These are phyloP conservation scores for Dioscorea dumetorum DNA, from an alignment of 106 monocot species.

Conservation along the genomic window DNA sequence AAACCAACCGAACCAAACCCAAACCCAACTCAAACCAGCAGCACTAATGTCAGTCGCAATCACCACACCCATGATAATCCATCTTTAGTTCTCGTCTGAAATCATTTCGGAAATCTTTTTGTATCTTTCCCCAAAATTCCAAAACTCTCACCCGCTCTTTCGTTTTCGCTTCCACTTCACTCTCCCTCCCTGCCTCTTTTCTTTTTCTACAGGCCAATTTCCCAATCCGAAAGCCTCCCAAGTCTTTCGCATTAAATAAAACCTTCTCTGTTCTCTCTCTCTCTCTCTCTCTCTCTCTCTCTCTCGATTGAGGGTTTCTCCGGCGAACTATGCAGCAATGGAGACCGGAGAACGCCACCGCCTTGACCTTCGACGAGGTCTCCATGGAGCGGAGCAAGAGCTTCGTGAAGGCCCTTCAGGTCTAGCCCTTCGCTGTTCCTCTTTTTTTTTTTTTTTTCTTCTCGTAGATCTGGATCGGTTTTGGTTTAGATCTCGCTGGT, in stretches of 20 bases:
- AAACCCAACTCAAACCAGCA: too few species aligned
- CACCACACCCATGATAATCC: not conserved
- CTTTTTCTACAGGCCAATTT: not conserved
- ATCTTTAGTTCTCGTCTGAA: not conserved
- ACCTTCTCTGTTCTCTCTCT: too few species aligned
- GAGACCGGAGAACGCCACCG: constrained; percentile 22
- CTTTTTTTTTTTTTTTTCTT: not conserved
- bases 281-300: too few species aligned
- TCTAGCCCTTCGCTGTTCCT: not conserved
- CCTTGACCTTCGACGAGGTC: constrained; percentile 81
- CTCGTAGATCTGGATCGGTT: constrained; percentile 5
- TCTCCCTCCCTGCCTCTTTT: constrained; percentile 3
- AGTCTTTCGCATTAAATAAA: not conserved
- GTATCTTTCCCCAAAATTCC: not conserved
- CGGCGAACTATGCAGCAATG: constrained; percentile 34
- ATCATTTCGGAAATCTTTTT: not conserved
- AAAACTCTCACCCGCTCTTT: constrained; percentile 5
- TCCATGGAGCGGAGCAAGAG: constrained; percentile 97
- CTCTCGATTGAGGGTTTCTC: not conserved
- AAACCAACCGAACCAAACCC: too few species aligned
- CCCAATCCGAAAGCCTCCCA: not conserved
- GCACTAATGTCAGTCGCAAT: not conserved
- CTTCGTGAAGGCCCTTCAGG: constrained; percentile 95
- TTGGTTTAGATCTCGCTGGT: not conserved
- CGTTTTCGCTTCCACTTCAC: constrained; percentile 24